Base-by-base conservation (phyloP, 2,329 filamentous ascomycete species). In the Hymenoscyphus occultus region DNA sequence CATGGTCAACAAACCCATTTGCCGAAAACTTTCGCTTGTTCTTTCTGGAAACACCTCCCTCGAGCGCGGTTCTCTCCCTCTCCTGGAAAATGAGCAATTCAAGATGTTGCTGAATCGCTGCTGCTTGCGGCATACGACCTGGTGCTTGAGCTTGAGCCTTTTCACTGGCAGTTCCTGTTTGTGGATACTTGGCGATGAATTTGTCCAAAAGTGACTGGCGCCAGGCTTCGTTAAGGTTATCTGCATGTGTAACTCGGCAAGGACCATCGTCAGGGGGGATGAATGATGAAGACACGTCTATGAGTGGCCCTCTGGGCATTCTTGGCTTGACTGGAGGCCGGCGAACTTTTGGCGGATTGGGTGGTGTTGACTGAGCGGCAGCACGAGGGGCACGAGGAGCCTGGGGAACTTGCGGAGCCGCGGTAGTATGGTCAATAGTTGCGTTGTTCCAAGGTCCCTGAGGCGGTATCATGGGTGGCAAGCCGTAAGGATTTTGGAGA, bases 151-250 rank as follows among this genome's bases (percentile, higher is more conserved):
- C 31, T 60, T 22, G 56, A 5, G 64, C 60, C n/a, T 67, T 66
- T 19, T 35, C 35, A n/a, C 54, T 39, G 12, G 56, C 35, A 32
- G 65, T 69, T 58, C 75, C 75, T 35, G 75, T 76, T 61, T 71
- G 62, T 40, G 75, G 75, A 66, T 74, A 76, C 39, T 72, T 75
- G 35, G 66, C 67, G 3, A 59, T 67, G 51, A 75, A 75, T 6
- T 67, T 65, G 22, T 70, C 64, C 45, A 76, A 58, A 39, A 74
- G 59, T 22, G 63, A 66, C 28, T 67, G 56, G n/a, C 67, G 69
- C 70, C 71, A 70, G n/a, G 59, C 62, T 28, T 61, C 59, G 45
- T 71, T 64, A 58, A 74, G 45, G 13, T 22, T 59, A 39, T 39
- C 28, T 4, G 63, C 63, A 22, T 68, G 60, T 6, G 72, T 72